Conservation (phyloP, 1,284 basidiomycete genomes). For the Testicularia cyperi region DNA sequence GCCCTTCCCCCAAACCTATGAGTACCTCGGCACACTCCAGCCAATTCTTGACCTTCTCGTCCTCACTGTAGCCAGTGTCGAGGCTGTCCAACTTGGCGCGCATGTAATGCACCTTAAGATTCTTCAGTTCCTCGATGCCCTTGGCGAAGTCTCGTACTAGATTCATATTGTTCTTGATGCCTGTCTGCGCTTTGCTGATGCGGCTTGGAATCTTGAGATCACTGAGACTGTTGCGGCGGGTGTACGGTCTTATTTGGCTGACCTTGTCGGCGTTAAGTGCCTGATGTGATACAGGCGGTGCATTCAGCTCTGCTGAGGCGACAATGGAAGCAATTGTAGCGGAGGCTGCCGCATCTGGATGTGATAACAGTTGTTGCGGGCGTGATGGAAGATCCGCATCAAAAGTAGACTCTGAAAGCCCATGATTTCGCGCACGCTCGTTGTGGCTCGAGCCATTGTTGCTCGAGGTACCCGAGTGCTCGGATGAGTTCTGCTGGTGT, state of each 20-base stretch:
- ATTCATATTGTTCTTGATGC: conserved; percentile 38
- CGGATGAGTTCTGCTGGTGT: too few species aligned
- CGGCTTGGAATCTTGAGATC: conserved; percentile 47
- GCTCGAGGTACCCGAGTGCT: too few species aligned
- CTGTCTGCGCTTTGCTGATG: conserved; percentile 45
- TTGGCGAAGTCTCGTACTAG: conserved; percentile 44
- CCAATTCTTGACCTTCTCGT: conserved; percentile 26
- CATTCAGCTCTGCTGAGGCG: too few species aligned
- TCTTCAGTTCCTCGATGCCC: conserved; percentile 47
- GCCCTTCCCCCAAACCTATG: conserved; percentile 40
- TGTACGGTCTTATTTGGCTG: conserved; percentile 1
- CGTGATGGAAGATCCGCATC: too few species aligned
- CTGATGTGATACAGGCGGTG: not conserved
- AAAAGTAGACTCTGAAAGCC: too few species aligned
- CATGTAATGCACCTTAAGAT: conserved; percentile 28
- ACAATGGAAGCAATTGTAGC: too few species aligned
- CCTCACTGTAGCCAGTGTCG: not conserved
- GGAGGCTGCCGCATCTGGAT: too few species aligned
- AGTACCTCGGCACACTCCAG: conserved; percentile 50
- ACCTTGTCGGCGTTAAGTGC: not conserved
- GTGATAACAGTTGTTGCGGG: too few species aligned
- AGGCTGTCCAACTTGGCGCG: conserved; percentile 6
- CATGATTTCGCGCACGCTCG: too few species aligned
- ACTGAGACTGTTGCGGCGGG: conserved; percentile 40
- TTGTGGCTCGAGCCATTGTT: too few species aligned